Evolutionary conservation across 495 filamentous ascomycete species (phyloP), one percentile per base, ranked within the genome.

Genomic region (Jackrogersella minutella): DNA sequence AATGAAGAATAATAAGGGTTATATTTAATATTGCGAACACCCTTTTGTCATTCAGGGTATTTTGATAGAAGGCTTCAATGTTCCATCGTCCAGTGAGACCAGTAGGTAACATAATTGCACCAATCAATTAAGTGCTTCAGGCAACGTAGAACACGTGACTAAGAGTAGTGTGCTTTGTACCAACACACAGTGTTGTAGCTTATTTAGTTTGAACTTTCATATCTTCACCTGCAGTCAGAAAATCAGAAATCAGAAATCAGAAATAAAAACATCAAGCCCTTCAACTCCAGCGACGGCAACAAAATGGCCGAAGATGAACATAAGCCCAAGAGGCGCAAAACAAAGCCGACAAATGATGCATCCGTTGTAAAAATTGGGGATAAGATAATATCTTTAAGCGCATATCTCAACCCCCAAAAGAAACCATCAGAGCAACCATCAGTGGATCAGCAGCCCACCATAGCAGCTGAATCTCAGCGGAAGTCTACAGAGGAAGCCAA

Each of bases 381-480:
- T n/a, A 81, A 78, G 40, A 67, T 58, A 9, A 76, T 82, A 22
- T 77, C 73, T 1, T 58, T 82, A n/a, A 73, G 75, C 17, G 78
- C 76, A 0, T 82, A 81, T 40, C 54, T 82, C 4, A 66, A 73
- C 1, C 66, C 66, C 21, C 58, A 66, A 13, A 75, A 78, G 49
- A 79, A 74, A 14, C 36, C 71, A 22, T 60, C 66, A 36, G 72
- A 69, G 5, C 60, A 71, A 30, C 13, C 34, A 28, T 1, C 66
- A 33, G 24, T 34, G 16, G 43, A 46, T 10, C 50, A 65, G 54
- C 26, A 47, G 7, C 14, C 43, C 13, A 41, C 43, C n/a, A 30
- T 17, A 52, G 28, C 37, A 31, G 26, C 62, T n/a, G 49, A 60
- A 40, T 24, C 54, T n/a, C 41, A 55, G 43, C 56, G 68, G 36